A percentile compares a stretch with the other conserved stretches of the same genome.
phyloP scores from a whole-genome alignment of 2,329 filamentous ascomycete genomes.

The Gaeumannomyces tritici region DNA sequence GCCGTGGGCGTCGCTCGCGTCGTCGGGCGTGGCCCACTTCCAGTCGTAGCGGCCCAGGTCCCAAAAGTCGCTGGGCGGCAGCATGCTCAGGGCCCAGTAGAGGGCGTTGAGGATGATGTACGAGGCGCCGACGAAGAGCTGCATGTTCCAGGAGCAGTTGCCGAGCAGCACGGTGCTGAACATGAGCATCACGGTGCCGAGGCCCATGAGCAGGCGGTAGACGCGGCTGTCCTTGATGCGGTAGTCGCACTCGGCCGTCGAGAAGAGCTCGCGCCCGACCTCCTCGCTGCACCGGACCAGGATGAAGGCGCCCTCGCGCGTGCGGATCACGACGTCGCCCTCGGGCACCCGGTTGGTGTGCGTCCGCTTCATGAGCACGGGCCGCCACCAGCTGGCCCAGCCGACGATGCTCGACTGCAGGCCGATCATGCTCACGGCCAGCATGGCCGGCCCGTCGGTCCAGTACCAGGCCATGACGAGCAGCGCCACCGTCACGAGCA shows the following conservation, averaged over 20 bases:
- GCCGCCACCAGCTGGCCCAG: slow-evolving; percentile 48
- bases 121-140: slow-evolving; percentile 45
- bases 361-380: slow-evolving; percentile 40
- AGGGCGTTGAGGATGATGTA: slow-evolving; percentile 51
- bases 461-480: slow-evolving; percentile 30
- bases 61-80: slow-evolving; percentile 42
- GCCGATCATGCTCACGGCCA: slow-evolving; percentile 42
- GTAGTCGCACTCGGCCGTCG: slow-evolving; percentile 49
- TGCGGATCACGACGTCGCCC: slow-evolving; percentile 53
- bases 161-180: slow-evolving; percentile 49
- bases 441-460: slow-evolving; percentile 38
- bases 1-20: slow-evolving; percentile 27
- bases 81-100: slow-evolving; percentile 46
- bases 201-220: slow-evolving; percentile 44
- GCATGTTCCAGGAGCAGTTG: slow-evolving; percentile 51
- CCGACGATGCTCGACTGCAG: slow-evolving; percentile 43
- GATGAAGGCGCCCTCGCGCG: slow-evolving; percentile 49
- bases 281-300: slow-evolving; percentile 48
- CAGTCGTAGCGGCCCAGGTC: slow-evolving; percentile 43
- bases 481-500: slow-evolving; percentile 36
- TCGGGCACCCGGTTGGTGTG: slow-evolving; percentile 37
- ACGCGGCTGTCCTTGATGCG: slow-evolving; percentile 28
- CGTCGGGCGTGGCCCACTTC: slow-evolving; percentile 27
- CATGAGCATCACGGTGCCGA: slow-evolving; percentile 53
- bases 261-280: slow-evolving; percentile 52